Conservation (phyloP, 139 green algal genomes). For the Haematococcus sp. region DNA sequence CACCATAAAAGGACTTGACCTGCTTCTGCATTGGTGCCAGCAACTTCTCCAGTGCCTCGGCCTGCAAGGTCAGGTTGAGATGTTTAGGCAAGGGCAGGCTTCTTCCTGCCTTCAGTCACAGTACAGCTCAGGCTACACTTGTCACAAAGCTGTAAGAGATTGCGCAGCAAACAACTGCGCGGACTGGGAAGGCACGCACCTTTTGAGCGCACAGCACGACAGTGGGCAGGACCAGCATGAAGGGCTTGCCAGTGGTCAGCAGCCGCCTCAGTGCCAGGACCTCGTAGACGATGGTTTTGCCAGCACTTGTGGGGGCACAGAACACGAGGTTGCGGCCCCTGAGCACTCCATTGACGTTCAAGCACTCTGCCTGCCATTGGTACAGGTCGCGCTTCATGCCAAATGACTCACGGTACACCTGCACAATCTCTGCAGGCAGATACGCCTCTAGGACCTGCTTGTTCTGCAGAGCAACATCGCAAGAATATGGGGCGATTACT, state of each 20-base stretch:
- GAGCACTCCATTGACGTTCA: conserved; percentile 60
- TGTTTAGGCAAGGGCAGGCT: too few species aligned
- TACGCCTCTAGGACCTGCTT: conserved; percentile 37
- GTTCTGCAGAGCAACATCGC: too few species aligned
- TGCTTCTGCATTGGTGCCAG: conserved; percentile 37
- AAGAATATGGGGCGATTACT: too few species aligned
- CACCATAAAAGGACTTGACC: conserved; percentile 51
- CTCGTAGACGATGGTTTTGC: conserved; percentile 42
- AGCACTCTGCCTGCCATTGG: conserved; percentile 74
- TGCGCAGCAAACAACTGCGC: too few species aligned
- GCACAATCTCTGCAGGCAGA: conserved; percentile 35
- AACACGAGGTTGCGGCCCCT: conserved; percentile 78
- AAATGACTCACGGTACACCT: conserved; percentile 29
- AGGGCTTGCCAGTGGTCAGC: conserved; percentile 41
- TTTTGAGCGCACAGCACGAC: conserved; percentile 13
- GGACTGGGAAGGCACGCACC: too few species aligned
- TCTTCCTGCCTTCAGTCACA: too few species aligned
- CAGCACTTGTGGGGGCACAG: conserved; percentile 71
- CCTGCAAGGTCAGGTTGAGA: conserved; percentile 5
- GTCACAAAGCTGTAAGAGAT: too few species aligned
- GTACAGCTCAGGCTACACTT: too few species aligned
- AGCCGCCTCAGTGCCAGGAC: conserved; percentile 63
- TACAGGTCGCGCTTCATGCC: conserved; percentile 66
- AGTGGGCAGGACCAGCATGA: conserved; percentile 62
- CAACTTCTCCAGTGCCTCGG: conserved; percentile 30